Base-by-base conservation (phyloP, 352 stramenopile genomes). In the Phytophthora uliginosa region DNA sequence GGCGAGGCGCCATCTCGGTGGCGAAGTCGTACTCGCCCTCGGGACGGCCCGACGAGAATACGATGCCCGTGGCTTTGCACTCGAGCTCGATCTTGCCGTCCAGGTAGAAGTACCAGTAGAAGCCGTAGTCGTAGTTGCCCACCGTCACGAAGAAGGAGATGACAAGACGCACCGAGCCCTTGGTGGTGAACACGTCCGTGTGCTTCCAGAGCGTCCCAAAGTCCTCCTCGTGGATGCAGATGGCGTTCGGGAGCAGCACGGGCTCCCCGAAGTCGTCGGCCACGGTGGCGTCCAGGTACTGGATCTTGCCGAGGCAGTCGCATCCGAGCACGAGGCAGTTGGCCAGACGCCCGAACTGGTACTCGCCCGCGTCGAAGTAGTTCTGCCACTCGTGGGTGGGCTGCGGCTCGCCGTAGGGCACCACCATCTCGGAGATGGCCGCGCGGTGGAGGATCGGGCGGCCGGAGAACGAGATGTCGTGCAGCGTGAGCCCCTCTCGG, bases 141-240 rank as follows among this genome's bases (percentile, higher is more conserved):
- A 95, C 89, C 12, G 90, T 95, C n/a, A 87, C 77, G 66, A 97
- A 93, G 66, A 88, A 93, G 10, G 73, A 89, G 67, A 97, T 84
- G 13, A 97, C 86, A 13, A 97, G 74, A 10, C 86, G 78, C 18
- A 95, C 89, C 0, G 65, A 68, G 8, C 73, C 69, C 7, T 28
- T 57, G 36, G 28, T 53, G 8, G 50, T 50, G 63, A 66, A 74
- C 36, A 77, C 50, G 47, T 85, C 78, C 22, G 72, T 79, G 75
- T 97, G 90, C 71, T 95, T 95, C 84, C 83, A 95, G 15, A 93
- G 74, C 40, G 92, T 77, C 8, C 90, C 88, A 15, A 78, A 76
- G 78, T 96, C 90, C 66, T 96, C 88, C 66, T 96, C 88, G 72
- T 96, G 88, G 79, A 95, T 94, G 71, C 86, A 96, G 36, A 96